phyloP scores from a whole-genome alignment of 305 asterid species.

The Fraxinus sp. region DNA sequence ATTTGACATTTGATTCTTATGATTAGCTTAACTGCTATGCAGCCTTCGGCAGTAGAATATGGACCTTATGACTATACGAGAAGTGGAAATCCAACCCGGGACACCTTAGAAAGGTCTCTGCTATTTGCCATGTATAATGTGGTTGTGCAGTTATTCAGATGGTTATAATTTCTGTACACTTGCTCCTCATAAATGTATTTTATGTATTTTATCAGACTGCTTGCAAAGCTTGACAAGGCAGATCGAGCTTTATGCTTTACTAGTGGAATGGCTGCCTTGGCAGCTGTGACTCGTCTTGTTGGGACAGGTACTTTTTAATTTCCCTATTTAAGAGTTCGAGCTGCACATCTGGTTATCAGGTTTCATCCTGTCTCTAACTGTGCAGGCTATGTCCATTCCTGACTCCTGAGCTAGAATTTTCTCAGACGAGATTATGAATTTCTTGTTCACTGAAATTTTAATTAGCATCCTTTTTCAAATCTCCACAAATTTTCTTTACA shows the following conservation, averaged over 20 bases:
- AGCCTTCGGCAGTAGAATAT: constrained; percentile 82
- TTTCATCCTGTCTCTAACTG: neutral
- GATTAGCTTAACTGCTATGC: constrained; percentile 23
- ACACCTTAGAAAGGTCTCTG: constrained; percentile 69
- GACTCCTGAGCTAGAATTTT: constrained; percentile 10
- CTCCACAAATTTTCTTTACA: neutral
- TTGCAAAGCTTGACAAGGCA: constrained; percentile 90
- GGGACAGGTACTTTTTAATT: constrained; percentile 48
- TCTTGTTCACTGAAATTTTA: neutral
- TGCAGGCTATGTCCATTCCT: neutral
- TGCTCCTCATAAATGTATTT: constrained; percentile 12
- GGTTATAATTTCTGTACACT: neutral
- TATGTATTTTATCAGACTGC: constrained; percentile 48
- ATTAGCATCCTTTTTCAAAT: neutral
- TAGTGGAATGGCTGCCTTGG: constrained; percentile 94
- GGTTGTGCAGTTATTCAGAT: constrained; percentile 1
- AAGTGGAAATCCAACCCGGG: constrained; percentile 95
- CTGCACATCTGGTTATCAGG: neutral
- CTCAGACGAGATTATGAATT: neutral
- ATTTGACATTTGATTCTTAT: neutral
- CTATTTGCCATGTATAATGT: constrained; percentile 23
- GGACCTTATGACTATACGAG: constrained; percentile 89
- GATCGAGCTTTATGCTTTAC: constrained; percentile 85
- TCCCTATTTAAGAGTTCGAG: neutral
- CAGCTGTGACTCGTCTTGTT: constrained; percentile 80